These are phyloP conservation scores for Diospyros lotus DNA, from an alignment of 148 eudicot species.

Conservation along the genomic window DNA sequence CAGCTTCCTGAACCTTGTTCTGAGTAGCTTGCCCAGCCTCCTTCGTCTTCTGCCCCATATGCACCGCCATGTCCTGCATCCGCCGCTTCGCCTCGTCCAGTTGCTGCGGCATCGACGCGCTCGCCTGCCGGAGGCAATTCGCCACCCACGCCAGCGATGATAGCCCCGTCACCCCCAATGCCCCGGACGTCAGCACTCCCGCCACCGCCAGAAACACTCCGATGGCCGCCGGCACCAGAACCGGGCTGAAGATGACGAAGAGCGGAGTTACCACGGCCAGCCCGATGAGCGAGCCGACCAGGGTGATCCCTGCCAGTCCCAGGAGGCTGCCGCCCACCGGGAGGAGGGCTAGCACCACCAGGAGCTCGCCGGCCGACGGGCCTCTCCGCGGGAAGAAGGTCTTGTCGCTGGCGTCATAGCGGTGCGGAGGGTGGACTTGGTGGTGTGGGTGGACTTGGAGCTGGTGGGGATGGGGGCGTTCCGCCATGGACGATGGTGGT, in stretches of 20 bases:
- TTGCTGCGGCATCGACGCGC: slow-evolving; percentile 46
- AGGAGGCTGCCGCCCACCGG: slow-evolving; percentile 41
- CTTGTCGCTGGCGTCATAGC: slow-evolving; percentile 14
- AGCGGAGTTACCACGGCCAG: slow-evolving; percentile 59
- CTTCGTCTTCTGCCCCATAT: slow-evolving; percentile 76
- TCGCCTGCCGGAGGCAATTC: slow-evolving; percentile 36
- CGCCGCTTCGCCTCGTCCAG: slow-evolving; percentile 58
- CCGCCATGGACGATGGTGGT: slow-evolving; percentile 29
- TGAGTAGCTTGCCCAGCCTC: slow-evolving; percentile 66
- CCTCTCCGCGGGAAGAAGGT: slow-evolving; percentile 16
- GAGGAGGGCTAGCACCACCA: slow-evolving; percentile 63
- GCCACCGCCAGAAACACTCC: slow-evolving; percentile 32
- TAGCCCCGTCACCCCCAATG: slow-evolving; percentile 72
- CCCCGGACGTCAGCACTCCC: slow-evolving; percentile 54
- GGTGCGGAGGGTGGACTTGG: slow-evolving; percentile 45
- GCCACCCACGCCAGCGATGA: slow-evolving; percentile 48
- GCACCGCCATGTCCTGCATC: slow-evolving; percentile 49
- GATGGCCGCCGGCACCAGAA: slow-evolving; percentile 61
- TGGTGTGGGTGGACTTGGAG: slow-evolving; percentile 55
- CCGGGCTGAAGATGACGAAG: slow-evolving; percentile 71
- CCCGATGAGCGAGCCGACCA: slow-evolving; percentile 49
- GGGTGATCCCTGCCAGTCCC: slow-evolving; percentile 44
- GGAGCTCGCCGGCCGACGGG: slow-evolving; percentile 54
- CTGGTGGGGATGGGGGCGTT: slow-evolving; percentile 42
- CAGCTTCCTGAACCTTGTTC: slow-evolving; percentile 58